Percentiles rank a stretch among this genome's conserved stretches.
phyloP scores from a whole-genome alignment of 305 asterid genomes.

The Solanum hybrid region DNA sequence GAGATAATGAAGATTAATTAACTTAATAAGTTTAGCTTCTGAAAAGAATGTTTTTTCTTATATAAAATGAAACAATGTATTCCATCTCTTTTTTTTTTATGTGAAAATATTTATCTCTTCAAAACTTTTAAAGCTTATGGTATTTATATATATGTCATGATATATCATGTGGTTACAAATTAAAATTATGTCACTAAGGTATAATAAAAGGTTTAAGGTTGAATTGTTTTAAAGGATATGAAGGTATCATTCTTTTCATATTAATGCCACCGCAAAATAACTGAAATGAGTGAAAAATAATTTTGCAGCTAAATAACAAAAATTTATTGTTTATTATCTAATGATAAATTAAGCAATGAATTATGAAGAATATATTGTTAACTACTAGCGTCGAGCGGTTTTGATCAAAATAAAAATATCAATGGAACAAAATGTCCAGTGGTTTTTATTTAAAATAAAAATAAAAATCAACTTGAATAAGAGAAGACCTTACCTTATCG shows the following conservation, averaged over 20 bases:
- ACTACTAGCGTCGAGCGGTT: background rate
- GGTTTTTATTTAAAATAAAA: background rate
- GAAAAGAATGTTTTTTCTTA: background rate
- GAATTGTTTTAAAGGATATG: background rate
- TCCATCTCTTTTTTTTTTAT: too few relatives aligned
- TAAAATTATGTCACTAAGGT: background rate
- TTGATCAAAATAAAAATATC: background rate
- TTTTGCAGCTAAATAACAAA: background rate
- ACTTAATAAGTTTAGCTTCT: background rate
- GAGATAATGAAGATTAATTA: background rate
- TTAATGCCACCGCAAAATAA: background rate
- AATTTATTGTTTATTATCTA: background rate
- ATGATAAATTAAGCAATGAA: too few relatives aligned
- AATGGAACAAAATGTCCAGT: background rate
- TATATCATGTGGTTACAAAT: background rate
- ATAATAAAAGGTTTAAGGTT: accelerated
- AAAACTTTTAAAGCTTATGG: background rate
- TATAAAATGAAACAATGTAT: too few relatives aligned
- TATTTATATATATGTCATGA: background rate
- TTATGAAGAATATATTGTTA: too few relatives aligned
- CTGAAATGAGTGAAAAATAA: background rate
- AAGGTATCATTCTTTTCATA: background rate
- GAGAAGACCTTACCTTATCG: background rate
- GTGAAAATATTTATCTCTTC: background rate
- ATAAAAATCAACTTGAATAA: too few relatives aligned